Conservation (phyloP, 2,329 filamentous ascomycete species). For the Thelonectria discophora region DNA sequence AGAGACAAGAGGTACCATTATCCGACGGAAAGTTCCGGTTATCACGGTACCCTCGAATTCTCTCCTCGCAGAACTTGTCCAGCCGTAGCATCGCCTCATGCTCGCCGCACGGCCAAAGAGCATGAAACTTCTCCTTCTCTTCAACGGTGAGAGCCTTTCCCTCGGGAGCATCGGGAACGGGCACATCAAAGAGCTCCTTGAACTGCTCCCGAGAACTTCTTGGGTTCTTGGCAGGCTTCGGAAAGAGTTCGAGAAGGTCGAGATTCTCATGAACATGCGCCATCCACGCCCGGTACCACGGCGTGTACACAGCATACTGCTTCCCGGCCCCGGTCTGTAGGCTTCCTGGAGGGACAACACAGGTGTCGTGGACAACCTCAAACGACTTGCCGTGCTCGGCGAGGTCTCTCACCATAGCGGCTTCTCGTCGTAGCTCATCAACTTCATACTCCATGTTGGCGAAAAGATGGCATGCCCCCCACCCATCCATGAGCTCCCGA, state of each 20-base stretch:
- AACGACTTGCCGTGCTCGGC: constrained; percentile 72
- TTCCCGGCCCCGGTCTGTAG: constrained; percentile 74
- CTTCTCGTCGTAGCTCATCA: constrained; percentile 84
- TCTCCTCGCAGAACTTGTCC: constrained; percentile 72
- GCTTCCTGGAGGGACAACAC: constrained; percentile 78
- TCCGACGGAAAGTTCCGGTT: constrained; percentile 72
- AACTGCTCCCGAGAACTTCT: constrained; percentile 54
- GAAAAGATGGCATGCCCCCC: constrained; percentile 79
- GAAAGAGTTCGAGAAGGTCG: constrained; percentile 70
- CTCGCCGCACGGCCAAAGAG: constrained; percentile 79
- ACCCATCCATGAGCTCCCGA: constrained; percentile 71
- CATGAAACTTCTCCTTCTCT: constrained; percentile 64
- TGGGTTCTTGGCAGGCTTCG: constrained; percentile 54
- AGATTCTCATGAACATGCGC: constrained; percentile 75
- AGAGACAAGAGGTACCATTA: constrained; percentile 72
- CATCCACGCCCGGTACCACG: constrained; percentile 83
- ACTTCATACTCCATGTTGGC: constrained; percentile 93
- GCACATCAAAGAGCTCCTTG: constrained; percentile 64
- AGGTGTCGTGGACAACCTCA: constrained; percentile 81
- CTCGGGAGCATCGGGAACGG: constrained; percentile 68
- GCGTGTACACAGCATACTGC: constrained; percentile 85
- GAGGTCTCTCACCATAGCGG: constrained; percentile 68
- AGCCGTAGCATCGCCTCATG: constrained; percentile 73
- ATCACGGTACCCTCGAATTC: constrained; percentile 68
- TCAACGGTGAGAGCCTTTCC: constrained; percentile 69